Conservation (phyloP, 176 grass and related monocot species). For the Otatea glauca region DNA sequence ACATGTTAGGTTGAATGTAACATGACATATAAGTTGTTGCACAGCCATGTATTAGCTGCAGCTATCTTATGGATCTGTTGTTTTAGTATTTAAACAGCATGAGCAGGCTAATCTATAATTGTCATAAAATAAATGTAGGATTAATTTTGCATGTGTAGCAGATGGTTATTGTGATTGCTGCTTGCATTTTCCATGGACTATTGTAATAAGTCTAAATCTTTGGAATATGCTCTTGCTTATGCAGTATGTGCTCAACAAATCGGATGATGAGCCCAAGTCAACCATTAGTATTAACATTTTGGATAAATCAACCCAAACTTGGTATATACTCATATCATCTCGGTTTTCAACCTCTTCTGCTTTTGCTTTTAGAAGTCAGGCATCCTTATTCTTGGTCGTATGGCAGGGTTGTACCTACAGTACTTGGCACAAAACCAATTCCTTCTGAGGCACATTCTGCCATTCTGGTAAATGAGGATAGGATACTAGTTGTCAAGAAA, state of each 20-base stretch:
- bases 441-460: not conserved
- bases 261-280: not conserved
- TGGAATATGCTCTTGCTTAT: not conserved
- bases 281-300: not conserved
- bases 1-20: not conserved
- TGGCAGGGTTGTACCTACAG: not conserved
- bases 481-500: not conserved
- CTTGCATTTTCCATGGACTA: not conserved
- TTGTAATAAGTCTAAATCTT: not conserved
- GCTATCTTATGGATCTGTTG: not conserved
- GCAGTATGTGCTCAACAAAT: not conserved
- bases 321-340: not conserved
- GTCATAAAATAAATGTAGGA: not conserved
- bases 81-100: not conserved
- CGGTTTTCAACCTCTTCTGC: not conserved
- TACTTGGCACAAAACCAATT: not conserved
- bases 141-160: not conserved
- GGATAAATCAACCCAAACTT: constrained; percentile 1
- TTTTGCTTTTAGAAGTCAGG: not conserved
- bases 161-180: not conserved
- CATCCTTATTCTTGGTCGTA: not conserved
- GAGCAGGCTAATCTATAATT: not conserved
- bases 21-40: not conserved
- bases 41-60: not conserved
- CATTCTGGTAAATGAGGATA: not conserved